A percentile compares a stretch with the other conserved stretches of the same genome.
These are phyloP conservation scores for Cicer bijugum DNA, from an alignment of 306 rosid genomes.

Conservation along the genomic window DNA sequence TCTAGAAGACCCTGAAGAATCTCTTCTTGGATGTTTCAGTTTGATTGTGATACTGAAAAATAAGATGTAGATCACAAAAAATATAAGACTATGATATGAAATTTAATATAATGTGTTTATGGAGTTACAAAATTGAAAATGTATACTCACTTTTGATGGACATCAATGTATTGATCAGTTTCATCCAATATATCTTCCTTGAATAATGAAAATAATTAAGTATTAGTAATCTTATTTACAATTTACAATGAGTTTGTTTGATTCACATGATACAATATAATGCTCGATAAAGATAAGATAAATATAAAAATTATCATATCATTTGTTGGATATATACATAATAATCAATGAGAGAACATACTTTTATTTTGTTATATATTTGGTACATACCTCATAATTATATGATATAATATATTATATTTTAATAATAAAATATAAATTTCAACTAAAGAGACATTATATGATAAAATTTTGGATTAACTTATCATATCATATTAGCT, in stretches of 20 bases:
- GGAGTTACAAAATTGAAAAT: slow-evolving; percentile 9
- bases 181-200: slow-evolving; percentile 85
- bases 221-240: slow-evolving; percentile 8
- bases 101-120: not conserved
- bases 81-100: not conserved
- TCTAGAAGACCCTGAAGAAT: slow-evolving; percentile 56
- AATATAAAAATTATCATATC: too few species aligned
- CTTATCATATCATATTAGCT: too few species aligned
- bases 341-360: too few species aligned
- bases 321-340: too few species aligned
- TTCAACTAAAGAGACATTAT: too few species aligned
- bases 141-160: slow-evolving; percentile 68
- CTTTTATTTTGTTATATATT: too few species aligned
- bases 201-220: slow-evolving; percentile 9
- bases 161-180: slow-evolving; percentile 74
- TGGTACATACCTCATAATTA: too few species aligned
- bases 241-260: not conserved
- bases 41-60: slow-evolving; percentile 65
- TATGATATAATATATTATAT: too few species aligned
- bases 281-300: too few species aligned
- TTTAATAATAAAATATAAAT: too few species aligned
- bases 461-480: too few species aligned
- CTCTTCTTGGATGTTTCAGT: slow-evolving; percentile 59
- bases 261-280: too few species aligned
- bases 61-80: slow-evolving; percentile 9